phyloP scores from a whole-genome alignment of 257 asterid genomes.

The Orobanche coerulescens region DNA sequence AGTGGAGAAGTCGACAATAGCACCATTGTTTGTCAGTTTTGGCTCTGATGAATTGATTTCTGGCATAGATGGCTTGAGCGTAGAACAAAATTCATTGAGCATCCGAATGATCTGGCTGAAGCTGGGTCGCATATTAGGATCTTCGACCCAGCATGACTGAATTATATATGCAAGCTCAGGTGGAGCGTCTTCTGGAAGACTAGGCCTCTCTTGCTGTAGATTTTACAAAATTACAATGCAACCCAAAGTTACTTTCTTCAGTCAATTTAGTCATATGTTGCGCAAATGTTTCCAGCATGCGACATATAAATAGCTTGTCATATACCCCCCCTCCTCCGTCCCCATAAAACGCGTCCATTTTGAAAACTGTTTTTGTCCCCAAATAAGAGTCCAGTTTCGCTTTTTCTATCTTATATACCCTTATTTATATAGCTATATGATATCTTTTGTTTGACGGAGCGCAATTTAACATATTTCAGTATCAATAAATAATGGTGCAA shows the following conservation, averaged over 20 bases:
- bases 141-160: constrained; percentile 98
- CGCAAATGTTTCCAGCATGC: no score
- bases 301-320: not conserved
- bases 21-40: constrained; percentile 41
- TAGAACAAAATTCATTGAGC: constrained; percentile 65
- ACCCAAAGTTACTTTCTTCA: not conserved
- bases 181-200: constrained; percentile 55
- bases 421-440: no score
- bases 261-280: no score
- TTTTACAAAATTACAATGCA: constrained; percentile 8
- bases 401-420: no score
- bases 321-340: no score
- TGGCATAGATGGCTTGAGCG: constrained; percentile 42
- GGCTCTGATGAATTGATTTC: constrained; percentile 35
- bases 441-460: no score
- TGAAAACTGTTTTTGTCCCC: no score
- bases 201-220: constrained; percentile 97
- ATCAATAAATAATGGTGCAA: no score
- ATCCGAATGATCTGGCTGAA: constrained; percentile 81
- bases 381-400: no score
- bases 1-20: constrained; percentile 58
- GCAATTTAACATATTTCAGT: no score
- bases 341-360: no score
- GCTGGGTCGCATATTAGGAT: constrained; percentile 86
- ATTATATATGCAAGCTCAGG: constrained; percentile 65